Conservation (phyloP, 1,284 basidiomycete genomes). For the Xerocomus cyaneibrunnescens region DNA sequence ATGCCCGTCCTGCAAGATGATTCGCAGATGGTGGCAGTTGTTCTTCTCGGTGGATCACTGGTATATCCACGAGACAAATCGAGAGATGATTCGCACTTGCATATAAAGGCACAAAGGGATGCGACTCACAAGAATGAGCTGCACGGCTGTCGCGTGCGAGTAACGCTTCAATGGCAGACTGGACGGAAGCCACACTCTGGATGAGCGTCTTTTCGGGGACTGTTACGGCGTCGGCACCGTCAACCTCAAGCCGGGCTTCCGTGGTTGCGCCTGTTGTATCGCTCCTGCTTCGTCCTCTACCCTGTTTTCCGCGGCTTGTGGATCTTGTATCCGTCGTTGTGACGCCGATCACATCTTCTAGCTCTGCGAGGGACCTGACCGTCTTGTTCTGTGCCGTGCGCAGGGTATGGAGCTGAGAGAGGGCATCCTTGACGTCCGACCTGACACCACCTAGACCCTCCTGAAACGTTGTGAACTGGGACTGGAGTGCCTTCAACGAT, state of each 20-base stretch:
- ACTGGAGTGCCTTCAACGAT: conserved; percentile 14
- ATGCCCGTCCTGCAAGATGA: neutral
- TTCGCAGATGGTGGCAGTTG: neutral
- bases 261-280: too few relatives aligned
- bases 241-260: neutral
- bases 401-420: conserved; percentile 20
- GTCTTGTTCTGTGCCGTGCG: conserved; percentile 17
- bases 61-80: neutral
- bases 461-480: conserved; percentile 18
- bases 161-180: conserved; percentile 20
- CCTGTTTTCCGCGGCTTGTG: neutral
- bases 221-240: neutral
- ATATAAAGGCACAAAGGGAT: neutral
- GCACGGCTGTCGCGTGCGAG: conserved; percentile 9
- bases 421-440: conserved; percentile 16
- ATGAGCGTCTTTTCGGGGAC: conserved; percentile 7
- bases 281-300: neutral
- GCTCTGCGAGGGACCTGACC: conserved; percentile 2
- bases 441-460: conserved; percentile 4
- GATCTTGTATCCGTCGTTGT: neutral
- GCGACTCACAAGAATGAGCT: conserved; percentile 15
- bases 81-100: neutral
- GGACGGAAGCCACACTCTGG: conserved; percentile 24
- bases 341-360: conserved; percentile 22
- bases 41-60: too few relatives aligned